Conservation (phyloP, 768 basidiomycete species). For the Mycena belliarum region DNA sequence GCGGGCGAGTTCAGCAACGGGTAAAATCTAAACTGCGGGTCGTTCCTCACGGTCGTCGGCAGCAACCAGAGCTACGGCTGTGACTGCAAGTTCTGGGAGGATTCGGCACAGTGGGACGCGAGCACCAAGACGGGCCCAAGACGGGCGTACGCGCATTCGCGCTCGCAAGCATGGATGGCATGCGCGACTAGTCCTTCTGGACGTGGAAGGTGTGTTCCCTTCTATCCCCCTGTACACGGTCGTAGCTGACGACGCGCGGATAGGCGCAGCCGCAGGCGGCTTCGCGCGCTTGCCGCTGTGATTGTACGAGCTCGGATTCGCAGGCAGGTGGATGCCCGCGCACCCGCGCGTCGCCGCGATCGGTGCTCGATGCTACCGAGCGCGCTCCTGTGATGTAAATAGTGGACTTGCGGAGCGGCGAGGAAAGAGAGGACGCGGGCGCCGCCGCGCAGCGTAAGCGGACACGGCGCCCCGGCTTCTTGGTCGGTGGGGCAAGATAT, state of each 20-base stretch:
- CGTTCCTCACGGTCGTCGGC: slow-evolving; percentile 41
- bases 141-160: slow-evolving; percentile 18
- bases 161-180: slow-evolving; percentile 54
- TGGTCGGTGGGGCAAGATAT: too few species aligned
- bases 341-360: slow-evolving; percentile 49
- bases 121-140: too few species aligned
- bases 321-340: slow-evolving; percentile 37
- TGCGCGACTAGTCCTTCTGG: slow-evolving; percentile 52
- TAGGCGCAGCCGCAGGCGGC: slow-evolving; percentile 58
- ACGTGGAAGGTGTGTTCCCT: background rate
- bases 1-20: slow-evolving; percentile 72
- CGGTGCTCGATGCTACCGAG: too few species aligned
- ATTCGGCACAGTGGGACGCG: slow-evolving; percentile 49
- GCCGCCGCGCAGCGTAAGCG: too few species aligned
- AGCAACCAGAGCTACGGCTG: slow-evolving; percentile 33
- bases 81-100: slow-evolving; percentile 28
- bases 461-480: too few species aligned
- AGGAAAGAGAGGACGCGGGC: too few species aligned
- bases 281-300: slow-evolving; percentile 59
- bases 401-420: too few species aligned
- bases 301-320: slow-evolving; percentile 70
- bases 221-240: too few species aligned
- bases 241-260: too few species aligned
- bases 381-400: too few species aligned
- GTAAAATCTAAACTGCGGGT: slow-evolving; percentile 57